Evolutionary conservation across 2,329 filamentous ascomycete genomes (phyloP).

Genomic region (Anthostomella pinea): DNA sequence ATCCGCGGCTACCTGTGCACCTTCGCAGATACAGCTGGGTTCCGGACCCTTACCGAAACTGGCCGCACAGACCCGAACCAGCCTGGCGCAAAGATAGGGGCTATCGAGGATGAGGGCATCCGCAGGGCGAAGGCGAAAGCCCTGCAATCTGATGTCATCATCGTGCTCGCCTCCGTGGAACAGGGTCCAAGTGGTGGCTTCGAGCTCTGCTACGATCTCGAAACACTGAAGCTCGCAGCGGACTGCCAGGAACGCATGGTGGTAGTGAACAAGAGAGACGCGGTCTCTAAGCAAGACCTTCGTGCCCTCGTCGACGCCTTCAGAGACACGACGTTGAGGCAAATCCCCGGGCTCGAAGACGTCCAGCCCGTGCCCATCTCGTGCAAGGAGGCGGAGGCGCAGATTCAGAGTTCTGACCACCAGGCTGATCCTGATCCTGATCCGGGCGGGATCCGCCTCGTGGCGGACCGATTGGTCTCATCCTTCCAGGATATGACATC

Average conservation of each 20-base stretch:
- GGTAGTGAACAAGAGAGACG: slow-evolving; percentile 63
- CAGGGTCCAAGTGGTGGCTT: slow-evolving; percentile 30
- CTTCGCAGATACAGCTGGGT: slow-evolving; percentile 92
- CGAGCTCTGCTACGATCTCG: slow-evolving; percentile 50
- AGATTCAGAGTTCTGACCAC: slow-evolving; percentile 31
- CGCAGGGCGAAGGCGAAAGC: slow-evolving; percentile 79
- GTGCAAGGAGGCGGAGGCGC: slow-evolving; percentile 56
- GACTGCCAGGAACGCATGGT: slow-evolving; percentile 49
- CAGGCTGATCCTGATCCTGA: too few relatives aligned
- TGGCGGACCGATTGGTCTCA: slow-evolving; percentile 65
- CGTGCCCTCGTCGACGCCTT: slow-evolving; percentile 41
- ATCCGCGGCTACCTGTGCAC: slow-evolving; percentile 86
- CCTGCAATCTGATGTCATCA: slow-evolving; percentile 77
- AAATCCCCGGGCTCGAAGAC: slow-evolving; percentile 40
- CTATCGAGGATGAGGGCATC: slow-evolving; percentile 87
- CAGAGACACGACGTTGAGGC: slow-evolving; percentile 32
- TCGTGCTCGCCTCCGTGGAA: slow-evolving; percentile 78
- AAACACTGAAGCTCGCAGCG: slow-evolving; percentile 54
- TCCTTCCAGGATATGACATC: slow-evolving; percentile 70
- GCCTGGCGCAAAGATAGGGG: slow-evolving; percentile 52
- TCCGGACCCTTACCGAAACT: slow-evolving; percentile 51
- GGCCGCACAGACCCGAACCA: slow-evolving; percentile 12
- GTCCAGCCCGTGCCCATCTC: slow-evolving; percentile 61
- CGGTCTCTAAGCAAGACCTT: slow-evolving; percentile 36
- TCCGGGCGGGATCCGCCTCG: slow-evolving; percentile 63